Evolutionary conservation across 2,329 filamentous ascomycete species (phyloP).

Genomic region (Arthroderma uncinatum): DNA sequence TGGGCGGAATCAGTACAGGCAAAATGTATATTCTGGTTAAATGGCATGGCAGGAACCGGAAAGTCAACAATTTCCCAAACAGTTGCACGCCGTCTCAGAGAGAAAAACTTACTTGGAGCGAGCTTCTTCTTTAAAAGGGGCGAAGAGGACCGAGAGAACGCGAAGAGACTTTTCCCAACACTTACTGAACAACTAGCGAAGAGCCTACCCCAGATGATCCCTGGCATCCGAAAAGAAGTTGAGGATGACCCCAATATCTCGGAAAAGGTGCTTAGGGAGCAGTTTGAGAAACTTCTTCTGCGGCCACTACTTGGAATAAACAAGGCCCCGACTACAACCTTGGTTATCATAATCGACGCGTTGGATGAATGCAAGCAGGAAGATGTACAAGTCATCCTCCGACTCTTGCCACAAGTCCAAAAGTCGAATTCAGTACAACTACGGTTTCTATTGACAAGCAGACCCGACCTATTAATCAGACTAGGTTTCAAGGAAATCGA

Average conservation of each 20-base stretch:
- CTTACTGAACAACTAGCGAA: conserved; percentile 12
- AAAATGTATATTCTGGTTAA: conserved; percentile 24
- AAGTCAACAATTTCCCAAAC: conserved; percentile 8
- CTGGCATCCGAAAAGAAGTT: conserved; percentile 16
- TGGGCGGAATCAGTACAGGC: conserved; percentile 13
- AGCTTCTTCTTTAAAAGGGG: conserved; percentile 25
- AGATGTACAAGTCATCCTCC: background rate
- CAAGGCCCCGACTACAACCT: background rate
- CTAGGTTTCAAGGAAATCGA: conserved; percentile 11
- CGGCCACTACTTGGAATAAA: conserved; percentile 14
- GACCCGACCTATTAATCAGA: conserved; percentile 1
- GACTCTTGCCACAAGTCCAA: conserved; percentile 1
- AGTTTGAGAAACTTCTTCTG: conserved; percentile 20
- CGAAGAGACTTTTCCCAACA: conserved; percentile 20
- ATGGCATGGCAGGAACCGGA: conserved; percentile 23
- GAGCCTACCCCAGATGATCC: background rate
- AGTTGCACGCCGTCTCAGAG: conserved; percentile 13
- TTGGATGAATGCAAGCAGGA: conserved; percentile 8
- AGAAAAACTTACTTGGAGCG: conserved; percentile 16
- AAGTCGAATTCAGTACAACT: background rate
- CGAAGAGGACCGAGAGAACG: conserved; percentile 15
- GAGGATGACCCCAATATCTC: conserved; percentile 20
- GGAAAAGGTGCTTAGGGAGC: conserved; percentile 18
- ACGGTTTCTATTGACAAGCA: conserved; percentile 7
- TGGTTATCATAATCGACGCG: conserved; percentile 10